A percentile compares a stretch with the other conserved stretches of the same genome.
Conservation (phyloP, 108 stramenopile genomes). For the Nannochloropsis oceanica region DNA sequence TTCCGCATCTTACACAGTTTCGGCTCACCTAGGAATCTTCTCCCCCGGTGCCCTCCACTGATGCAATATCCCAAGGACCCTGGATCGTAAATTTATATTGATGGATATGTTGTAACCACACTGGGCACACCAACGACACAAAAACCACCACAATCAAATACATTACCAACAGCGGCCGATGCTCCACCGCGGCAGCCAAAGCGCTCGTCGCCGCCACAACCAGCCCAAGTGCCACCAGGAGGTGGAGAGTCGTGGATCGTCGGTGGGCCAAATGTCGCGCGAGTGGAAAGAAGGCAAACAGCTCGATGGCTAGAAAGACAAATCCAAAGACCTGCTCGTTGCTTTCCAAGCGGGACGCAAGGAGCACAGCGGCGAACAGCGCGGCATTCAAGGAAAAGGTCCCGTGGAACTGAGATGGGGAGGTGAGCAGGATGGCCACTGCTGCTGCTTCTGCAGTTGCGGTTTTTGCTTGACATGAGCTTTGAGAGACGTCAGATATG, state of each 20-base stretch:
- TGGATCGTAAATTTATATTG: conserved; percentile 25
- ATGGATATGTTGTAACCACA: conserved; percentile 20
- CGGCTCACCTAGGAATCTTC: not conserved
- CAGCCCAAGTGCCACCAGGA: conserved; percentile 8
- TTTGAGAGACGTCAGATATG: not conserved
- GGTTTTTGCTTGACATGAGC: not conserved
- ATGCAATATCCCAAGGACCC: conserved; percentile 32
- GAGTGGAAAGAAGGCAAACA: conserved; percentile 33
- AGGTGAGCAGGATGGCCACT: not conserved
- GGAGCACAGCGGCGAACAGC: conserved; percentile 38
- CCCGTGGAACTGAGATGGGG: not conserved
- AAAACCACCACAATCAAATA: conserved; percentile 13
- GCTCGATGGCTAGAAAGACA: conserved; percentile 27
- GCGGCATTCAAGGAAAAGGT: conserved; percentile 43
- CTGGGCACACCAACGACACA: conserved; percentile 21
- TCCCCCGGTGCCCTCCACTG: conserved; percentile 1
- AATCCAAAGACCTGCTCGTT: conserved; percentile 35
- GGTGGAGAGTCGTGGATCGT: not conserved
- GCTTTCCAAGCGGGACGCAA: conserved; percentile 42
- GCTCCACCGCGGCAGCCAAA: conserved; percentile 1
- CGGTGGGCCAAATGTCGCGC: not conserved
- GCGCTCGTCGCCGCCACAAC: conserved; percentile 8
- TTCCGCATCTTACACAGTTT: no score
- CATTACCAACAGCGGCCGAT: conserved; percentile 11
- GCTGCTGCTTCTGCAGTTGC: conserved; percentile 10